Evolutionary conservation across 768 basidiomycete genomes (phyloP).

Genomic region (Suillus americanus): DNA sequence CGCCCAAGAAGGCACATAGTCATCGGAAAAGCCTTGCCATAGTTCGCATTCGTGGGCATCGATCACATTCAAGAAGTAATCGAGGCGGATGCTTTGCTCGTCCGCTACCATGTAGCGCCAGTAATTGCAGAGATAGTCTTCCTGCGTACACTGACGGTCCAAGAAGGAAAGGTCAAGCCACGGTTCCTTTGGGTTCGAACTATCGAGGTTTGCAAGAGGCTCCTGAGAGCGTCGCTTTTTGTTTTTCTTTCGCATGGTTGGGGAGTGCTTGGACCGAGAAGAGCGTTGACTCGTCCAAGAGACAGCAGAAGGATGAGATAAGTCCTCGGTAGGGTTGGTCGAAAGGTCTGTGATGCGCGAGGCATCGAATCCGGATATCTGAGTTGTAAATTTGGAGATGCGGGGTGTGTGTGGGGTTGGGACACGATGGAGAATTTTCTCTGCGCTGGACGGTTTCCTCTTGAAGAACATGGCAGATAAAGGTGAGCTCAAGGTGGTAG

Average conservation of each 20-base stretch:
- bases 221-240: background rate
- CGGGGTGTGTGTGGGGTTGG: background rate
- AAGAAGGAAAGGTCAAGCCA: slow-evolving; percentile 4
- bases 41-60: background rate
- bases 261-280: background rate
- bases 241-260: background rate
- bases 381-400: background rate
- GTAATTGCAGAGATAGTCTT: background rate
- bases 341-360: background rate
- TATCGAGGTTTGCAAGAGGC: background rate
- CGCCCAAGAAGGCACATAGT: background rate
- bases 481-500: background rate
- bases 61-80: background rate
- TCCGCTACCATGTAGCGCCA: background rate
- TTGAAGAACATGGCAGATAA: background rate
- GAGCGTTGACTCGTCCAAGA: background rate
- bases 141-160: background rate
- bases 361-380: background rate
- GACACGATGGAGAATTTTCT: background rate
- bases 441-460: background rate
- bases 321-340: background rate
- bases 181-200: background rate
- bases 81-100: background rate
- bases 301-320: background rate
- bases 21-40: background rate